These are phyloP conservation scores for Pichia sp. DNA, from an alignment of 1,139 yeast species.

Conservation along the genomic window DNA sequence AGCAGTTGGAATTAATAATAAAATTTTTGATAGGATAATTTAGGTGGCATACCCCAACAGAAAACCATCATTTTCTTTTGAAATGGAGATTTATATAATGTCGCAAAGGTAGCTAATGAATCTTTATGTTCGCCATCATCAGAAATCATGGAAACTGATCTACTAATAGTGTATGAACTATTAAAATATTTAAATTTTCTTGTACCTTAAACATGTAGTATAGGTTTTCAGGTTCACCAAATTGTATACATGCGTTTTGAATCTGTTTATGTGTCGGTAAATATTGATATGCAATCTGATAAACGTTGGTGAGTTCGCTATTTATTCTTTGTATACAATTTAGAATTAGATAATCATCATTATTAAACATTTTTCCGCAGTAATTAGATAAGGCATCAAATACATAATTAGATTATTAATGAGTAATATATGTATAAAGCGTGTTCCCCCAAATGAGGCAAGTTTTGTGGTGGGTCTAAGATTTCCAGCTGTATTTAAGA, in stretches of 20 bases:
- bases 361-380: too few relatives aligned
- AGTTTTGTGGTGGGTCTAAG: too few relatives aligned
- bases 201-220: constrained; percentile 62
- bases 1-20: constrained; percentile 57
- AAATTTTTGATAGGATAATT: constrained; percentile 49
- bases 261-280: constrained; percentile 31
- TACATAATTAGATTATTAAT: too few relatives aligned
- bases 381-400: too few relatives aligned
- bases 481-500: too few relatives aligned
- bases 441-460: too few relatives aligned
- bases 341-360: too few relatives aligned
- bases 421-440: too few relatives aligned
- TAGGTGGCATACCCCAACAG: constrained; percentile 63
- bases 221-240: constrained; percentile 35
- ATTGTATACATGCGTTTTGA: constrained; percentile 17
- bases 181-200: constrained; percentile 40
- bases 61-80: constrained; percentile 53
- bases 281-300: constrained; percentile 40
- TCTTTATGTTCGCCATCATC: constrained; percentile 49
- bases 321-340: too few relatives aligned
- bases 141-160: constrained; percentile 58
- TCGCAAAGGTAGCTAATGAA: constrained; percentile 60
- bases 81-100: constrained; percentile 58
- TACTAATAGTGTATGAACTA: constrained; percentile 46
- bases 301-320: constrained; percentile 32